Percentiles rank a stretch among this genome's conserved stretches.
Evolutionary conservation across 805 yeast species (phyloP).

Genomic region (Ogataea degrootiae): DNA sequence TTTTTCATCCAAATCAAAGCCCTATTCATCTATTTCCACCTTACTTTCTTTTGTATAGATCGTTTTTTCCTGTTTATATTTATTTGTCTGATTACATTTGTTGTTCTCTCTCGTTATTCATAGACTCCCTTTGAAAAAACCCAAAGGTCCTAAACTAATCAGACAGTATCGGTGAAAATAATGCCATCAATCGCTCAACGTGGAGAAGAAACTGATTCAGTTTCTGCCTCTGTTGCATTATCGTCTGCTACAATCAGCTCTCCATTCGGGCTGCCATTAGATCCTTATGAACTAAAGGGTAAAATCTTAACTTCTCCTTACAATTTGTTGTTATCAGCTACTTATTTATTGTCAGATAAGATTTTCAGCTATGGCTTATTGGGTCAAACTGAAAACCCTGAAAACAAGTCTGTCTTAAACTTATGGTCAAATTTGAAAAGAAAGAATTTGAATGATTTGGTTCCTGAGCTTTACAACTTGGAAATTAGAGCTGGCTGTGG

Average conservation of each 20-base stretch:
- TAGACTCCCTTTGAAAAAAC: background rate
- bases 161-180: background rate
- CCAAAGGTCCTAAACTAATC: no score
- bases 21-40: no score
- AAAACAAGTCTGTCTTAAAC: slow-evolving; percentile 54
- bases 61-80: no score
- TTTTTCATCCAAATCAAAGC: no score
- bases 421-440: slow-evolving; percentile 55
- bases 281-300: slow-evolving; percentile 47
- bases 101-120: background rate
- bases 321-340: slow-evolving; percentile 48
- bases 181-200: slow-evolving; percentile 26
- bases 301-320: slow-evolving; percentile 50
- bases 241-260: slow-evolving; percentile 37
- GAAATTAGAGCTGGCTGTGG: slow-evolving; percentile 86
- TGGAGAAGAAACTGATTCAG: slow-evolving; percentile 17
- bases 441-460: slow-evolving; percentile 47
- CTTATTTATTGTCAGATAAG: slow-evolving; percentile 46
- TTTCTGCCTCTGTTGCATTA: slow-evolving; percentile 24
- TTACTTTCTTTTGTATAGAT: no score
- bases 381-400: slow-evolving; percentile 30
- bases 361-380: slow-evolving; percentile 69
- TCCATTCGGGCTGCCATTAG: slow-evolving; percentile 62
- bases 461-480: slow-evolving; percentile 56
- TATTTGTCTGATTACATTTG: no score